Conservation (phyloP, 2,329 filamentous ascomycete genomes). For the Spiromastix sp. region DNA sequence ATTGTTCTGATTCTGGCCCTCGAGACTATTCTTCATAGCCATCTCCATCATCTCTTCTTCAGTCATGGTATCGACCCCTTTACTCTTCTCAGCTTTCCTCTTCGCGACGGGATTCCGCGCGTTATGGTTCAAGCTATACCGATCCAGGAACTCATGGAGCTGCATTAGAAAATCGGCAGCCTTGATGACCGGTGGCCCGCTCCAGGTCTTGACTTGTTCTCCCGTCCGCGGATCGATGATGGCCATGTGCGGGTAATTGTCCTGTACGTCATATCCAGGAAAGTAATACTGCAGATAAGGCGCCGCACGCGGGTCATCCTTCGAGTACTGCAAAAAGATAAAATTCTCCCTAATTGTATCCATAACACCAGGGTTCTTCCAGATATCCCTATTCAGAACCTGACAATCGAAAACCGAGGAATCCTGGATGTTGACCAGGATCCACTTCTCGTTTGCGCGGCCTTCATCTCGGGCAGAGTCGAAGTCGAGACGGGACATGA, state of each 20-base stretch:
- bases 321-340: conserved; percentile 88
- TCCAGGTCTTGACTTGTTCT: conserved; percentile 96
- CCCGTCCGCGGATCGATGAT: conserved; percentile 93
- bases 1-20: conserved; percentile 38
- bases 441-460: conserved; percentile 84
- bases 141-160: conserved; percentile 89
- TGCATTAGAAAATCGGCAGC: conserved; percentile 79
- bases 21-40: conserved; percentile 81
- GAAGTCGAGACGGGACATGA: conserved; percentile 74
- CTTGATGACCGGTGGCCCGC: conserved; percentile 66
- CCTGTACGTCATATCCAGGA: conserved; percentile 63
- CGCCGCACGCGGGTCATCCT: conserved; percentile 65
- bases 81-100: conserved; percentile 60
- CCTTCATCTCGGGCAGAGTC: conserved; percentile 75
- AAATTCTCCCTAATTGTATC: conserved; percentile 86
- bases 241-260: conserved; percentile 90
- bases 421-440: conserved; percentile 92
- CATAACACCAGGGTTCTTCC: conserved; percentile 74
- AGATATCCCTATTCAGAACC: conserved; percentile 84
- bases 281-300: conserved; percentile 92
- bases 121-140: conserved; percentile 78
- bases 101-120: conserved; percentile 89
- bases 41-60: conserved; percentile 97
- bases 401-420: conserved; percentile 91
- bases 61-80: conserved; percentile 79